Evolutionary conservation across 208 protist genomes (phyloP).

Genomic region (Acanthamoeba culbertsoni): DNA sequence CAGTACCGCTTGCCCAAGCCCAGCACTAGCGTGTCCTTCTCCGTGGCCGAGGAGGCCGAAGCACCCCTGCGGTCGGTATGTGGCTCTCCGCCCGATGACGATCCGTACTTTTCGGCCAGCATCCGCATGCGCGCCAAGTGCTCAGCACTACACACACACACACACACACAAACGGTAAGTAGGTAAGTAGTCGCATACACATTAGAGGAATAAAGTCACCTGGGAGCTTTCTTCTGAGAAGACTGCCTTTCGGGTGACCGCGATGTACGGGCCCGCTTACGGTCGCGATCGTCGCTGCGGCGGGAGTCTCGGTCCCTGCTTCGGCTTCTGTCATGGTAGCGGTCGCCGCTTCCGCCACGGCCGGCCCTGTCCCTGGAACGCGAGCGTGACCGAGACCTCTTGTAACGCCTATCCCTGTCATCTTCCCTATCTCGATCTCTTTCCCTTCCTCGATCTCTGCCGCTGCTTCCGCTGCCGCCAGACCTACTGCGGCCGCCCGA

Average conservation of each 20-base stretch:
- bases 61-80: not conserved
- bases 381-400: not conserved
- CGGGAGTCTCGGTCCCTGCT: not conserved
- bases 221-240: slow-evolving; percentile 50
- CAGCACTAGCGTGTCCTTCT: not conserved
- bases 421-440: not conserved
- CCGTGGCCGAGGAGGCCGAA: not conserved
- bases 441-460: not conserved
- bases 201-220: no score
- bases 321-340: not conserved
- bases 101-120: not conserved
- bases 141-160: not conserved
- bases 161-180: no score
- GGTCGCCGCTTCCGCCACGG: not conserved
- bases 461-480: not conserved
- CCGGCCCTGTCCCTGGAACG: not conserved
- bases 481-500: not conserved
- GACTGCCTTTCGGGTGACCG: not conserved
- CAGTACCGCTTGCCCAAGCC: no score
- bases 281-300: not conserved
- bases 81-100: not conserved
- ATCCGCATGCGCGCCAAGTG: not conserved
- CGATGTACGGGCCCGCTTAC: not conserved
- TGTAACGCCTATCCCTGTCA: not conserved
- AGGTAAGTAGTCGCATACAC: no score